Percentiles rank a stretch among this genome's conserved stretches.
Conservation (phyloP, 208 protist species). For the Plasmodiophora brassicae region DNA sequence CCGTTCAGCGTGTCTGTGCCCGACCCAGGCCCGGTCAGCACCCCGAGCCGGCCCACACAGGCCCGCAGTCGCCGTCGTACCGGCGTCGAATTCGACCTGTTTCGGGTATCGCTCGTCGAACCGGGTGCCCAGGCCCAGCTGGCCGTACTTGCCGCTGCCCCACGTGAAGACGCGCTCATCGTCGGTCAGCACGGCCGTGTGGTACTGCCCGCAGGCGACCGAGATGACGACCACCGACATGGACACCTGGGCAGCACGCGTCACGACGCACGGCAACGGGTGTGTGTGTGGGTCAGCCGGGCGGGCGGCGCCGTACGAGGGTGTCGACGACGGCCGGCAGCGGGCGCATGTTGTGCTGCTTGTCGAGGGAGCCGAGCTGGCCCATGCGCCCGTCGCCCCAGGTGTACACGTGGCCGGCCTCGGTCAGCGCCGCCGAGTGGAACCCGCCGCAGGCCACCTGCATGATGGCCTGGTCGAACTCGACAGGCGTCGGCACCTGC, state of each 20-base stretch:
- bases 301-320: neutral
- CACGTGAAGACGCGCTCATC: conserved; percentile 45
- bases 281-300: neutral
- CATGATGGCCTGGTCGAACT: conserved; percentile 38
- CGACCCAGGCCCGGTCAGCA: no score
- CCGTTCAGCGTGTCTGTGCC: neutral
- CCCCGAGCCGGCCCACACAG: no score
- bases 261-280: no score
- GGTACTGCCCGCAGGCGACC: conserved; percentile 48
- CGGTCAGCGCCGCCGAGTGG: conserved; percentile 30
- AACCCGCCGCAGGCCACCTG: conserved; percentile 33
- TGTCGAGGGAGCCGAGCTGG: conserved; percentile 40
- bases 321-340: neutral
- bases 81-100: conserved; percentile 6
- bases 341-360: neutral
- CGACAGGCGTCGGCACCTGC: conserved; percentile 22
- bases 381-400: conserved; percentile 42
- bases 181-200: conserved; percentile 31
- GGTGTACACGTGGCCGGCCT: conserved; percentile 38
- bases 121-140: conserved; percentile 45
- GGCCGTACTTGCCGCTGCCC: conserved; percentile 49
- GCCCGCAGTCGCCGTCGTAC: no score
- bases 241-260: neutral
- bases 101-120: conserved; percentile 16
- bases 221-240: neutral